These are phyloP conservation scores for Leptographium lundbergii DNA, from an alignment of 2,329 filamentous ascomycete species.

Conservation along the genomic window DNA sequence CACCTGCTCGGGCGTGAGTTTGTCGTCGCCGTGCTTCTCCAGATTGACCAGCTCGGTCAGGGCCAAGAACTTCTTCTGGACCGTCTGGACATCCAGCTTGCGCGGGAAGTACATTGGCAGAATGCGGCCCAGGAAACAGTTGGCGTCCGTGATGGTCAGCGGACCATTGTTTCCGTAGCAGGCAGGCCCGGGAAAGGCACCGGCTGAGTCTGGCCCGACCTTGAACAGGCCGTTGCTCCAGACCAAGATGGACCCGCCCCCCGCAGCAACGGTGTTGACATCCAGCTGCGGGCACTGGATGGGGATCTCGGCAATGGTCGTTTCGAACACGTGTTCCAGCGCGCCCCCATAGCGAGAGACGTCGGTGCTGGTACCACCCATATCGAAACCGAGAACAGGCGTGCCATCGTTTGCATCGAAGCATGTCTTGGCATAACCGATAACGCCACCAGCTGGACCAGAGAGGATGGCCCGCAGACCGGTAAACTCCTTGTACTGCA, in stretches of 20 bases:
- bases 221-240: constrained; percentile 56
- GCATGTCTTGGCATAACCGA: constrained; percentile 61
- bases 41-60: constrained; percentile 65
- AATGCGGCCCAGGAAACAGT: constrained; percentile 46
- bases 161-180: constrained; percentile 61
- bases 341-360: constrained; percentile 70
- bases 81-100: constrained; percentile 44
- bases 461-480: constrained; percentile 47
- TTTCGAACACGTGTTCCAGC: constrained; percentile 54
- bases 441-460: constrained; percentile 58
- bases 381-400: constrained; percentile 64
- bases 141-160: constrained; percentile 55
- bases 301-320: constrained; percentile 63
- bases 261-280: constrained; percentile 88
- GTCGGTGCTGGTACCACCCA: constrained; percentile 76
- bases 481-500: constrained; percentile 10
- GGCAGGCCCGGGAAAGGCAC: constrained; percentile 53
- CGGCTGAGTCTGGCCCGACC: constrained; percentile 58
- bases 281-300: constrained; percentile 86
- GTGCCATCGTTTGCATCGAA: constrained; percentile 54
- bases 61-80: constrained; percentile 56
- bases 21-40: constrained; percentile 73
- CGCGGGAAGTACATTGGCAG: constrained; percentile 50
- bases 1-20: constrained; percentile 65
- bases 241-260: constrained; percentile 56